phyloP scores from a whole-genome alignment of 2,329 filamentous ascomycete species.

The Tolypocladium endophyticum region DNA sequence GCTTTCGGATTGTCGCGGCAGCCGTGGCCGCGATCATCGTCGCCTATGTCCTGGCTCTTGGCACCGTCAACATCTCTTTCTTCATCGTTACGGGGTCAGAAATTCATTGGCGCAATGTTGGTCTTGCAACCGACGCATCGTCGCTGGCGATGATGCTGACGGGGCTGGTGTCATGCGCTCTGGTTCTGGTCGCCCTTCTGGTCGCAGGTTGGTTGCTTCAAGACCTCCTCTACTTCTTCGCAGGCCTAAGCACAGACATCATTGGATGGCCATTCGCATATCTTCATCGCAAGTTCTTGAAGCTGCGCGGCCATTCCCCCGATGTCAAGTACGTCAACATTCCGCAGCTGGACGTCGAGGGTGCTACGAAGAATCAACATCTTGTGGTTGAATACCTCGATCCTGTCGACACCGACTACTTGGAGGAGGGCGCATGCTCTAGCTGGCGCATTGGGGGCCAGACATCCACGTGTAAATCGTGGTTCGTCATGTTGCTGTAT shows the following conservation, averaged over 20 bases:
- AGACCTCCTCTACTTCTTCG: conserved; percentile 8
- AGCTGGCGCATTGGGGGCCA: too few relatives aligned
- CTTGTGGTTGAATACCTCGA: conserved; percentile 3
- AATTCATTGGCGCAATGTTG: conserved; percentile 23
- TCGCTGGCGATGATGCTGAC: conserved; percentile 18
- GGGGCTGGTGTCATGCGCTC: conserved; percentile 15
- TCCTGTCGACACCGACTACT: too few relatives aligned
- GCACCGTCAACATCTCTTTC: conserved; percentile 14
- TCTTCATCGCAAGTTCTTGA: conserved; percentile 1
- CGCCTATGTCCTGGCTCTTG: conserved; percentile 11
- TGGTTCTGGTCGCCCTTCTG: conserved; percentile 9
- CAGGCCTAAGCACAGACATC: conserved; percentile 13
- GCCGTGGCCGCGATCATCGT: conserved; percentile 9
- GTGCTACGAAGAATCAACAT: background rate
- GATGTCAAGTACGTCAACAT: conserved; percentile 11
- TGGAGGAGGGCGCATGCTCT: too few relatives aligned
- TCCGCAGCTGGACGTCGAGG: conserved; percentile 14
- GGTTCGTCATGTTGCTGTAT: too few relatives aligned
- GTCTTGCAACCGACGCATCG: conserved; percentile 17
- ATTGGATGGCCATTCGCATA: conserved; percentile 12
- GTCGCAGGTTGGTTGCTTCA: conserved; percentile 15
- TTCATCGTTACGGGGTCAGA: conserved; percentile 20
- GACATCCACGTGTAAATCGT: too few relatives aligned
- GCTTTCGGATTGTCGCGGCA: too few relatives aligned
- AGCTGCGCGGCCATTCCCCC: background rate